Evolutionary conservation across 75 land plant species (phyloP).

Genomic region (Chamaecyparis obtusa): DNA sequence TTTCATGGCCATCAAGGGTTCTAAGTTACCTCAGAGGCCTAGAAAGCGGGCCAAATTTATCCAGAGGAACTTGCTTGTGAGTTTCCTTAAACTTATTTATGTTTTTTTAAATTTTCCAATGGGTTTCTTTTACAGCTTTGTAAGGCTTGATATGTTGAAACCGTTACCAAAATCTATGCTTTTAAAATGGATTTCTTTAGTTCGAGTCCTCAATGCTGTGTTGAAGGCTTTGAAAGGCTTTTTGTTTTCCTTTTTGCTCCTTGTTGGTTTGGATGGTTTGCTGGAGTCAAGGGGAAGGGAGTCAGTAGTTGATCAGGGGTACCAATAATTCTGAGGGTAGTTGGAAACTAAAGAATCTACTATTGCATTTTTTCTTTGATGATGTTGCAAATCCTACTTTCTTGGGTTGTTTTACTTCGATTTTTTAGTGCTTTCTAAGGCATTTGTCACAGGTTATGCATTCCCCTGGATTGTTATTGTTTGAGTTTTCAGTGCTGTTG

Average conservation of each 20-base stretch:
- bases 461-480: not conserved
- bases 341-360: too few species aligned
- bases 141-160: not conserved
- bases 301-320: too few species aligned
- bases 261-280: not conserved
- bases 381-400: not conserved
- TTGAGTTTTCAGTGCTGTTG: not conserved
- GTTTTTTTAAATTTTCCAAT: not conserved
- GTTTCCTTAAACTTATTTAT: constrained; percentile 8
- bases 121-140: not conserved
- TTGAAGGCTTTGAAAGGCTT: not conserved
- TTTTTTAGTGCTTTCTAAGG: not conserved
- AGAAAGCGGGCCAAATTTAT: constrained; percentile 75
- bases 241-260: not conserved
- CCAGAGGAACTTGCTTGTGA: constrained; percentile 74
- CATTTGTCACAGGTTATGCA: not conserved
- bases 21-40: constrained; percentile 85
- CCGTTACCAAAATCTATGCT: not conserved
- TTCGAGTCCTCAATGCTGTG: not conserved
- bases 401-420: not conserved
- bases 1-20: constrained; percentile 85
- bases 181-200: not conserved
- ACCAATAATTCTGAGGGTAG: too few species aligned
- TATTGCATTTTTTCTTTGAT: too few species aligned
- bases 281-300: not conserved